phyloP scores from a whole-genome alignment of 2,329 filamentous ascomycete genomes.

The Arthrinium phaeospermum region DNA sequence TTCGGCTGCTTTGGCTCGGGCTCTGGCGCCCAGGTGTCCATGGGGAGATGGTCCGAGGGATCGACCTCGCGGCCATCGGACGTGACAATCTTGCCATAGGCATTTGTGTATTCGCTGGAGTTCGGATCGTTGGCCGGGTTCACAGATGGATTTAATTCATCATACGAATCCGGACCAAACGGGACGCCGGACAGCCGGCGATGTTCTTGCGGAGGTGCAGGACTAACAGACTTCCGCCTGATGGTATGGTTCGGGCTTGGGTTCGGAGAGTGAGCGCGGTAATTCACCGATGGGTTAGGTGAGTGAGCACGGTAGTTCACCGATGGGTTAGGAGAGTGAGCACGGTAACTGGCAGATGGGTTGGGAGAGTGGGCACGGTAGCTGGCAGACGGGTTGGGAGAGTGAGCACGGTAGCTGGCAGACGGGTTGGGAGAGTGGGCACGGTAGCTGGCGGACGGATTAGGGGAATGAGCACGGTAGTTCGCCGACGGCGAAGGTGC shows the following conservation, averaged over 20 bases:
- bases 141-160: conserved; percentile 69
- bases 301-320: conserved; percentile 2
- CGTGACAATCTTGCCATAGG: conserved; percentile 73
- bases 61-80: conserved; percentile 79
- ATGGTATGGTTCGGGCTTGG: conserved; percentile 59
- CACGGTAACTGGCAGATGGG: background rate
- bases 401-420: background rate
- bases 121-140: conserved; percentile 42
- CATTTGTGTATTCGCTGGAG: conserved; percentile 53
- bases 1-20: conserved; percentile 65
- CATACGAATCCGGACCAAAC: conserved; percentile 78
- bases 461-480: background rate
- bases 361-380: background rate
- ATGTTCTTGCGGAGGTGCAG: conserved; percentile 60
- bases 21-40: conserved; percentile 79
- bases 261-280: conserved; percentile 42
- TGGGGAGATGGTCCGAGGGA: conserved; percentile 79
- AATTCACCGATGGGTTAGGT: conserved; percentile 35
- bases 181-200: conserved; percentile 66
- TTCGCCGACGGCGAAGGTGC: background rate
- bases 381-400: background rate
- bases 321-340: background rate
- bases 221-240: conserved; percentile 76
- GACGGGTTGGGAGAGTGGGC: conserved; percentile 2
- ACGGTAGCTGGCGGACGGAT: background rate